Conservation (phyloP, 768 basidiomycete species). For the Russula sp. region DNA sequence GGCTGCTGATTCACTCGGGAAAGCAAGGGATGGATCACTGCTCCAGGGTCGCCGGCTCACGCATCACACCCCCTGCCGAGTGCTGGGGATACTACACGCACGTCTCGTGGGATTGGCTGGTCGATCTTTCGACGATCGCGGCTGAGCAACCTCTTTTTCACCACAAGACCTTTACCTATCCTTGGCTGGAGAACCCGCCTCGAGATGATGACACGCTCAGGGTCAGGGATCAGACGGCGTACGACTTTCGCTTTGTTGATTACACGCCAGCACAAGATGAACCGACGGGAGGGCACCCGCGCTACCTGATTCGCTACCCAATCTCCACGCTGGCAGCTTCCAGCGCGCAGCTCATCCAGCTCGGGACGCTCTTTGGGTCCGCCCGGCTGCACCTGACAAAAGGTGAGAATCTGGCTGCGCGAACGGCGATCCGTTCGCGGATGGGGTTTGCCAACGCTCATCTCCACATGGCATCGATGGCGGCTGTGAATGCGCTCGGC, state of each 20-base stretch:
- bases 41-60: constrained; percentile 27
- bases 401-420: constrained; percentile 35
- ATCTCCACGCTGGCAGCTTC: constrained; percentile 36
- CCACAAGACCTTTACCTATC: constrained; percentile 42
- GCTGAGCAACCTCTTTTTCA: constrained; percentile 38
- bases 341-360: constrained; percentile 47
- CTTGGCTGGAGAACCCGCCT: constrained; percentile 41
- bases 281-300: constrained; percentile 22
- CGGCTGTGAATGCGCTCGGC: constrained; percentile 34
- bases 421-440: constrained; percentile 39
- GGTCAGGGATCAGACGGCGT: constrained; percentile 48
- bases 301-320: constrained; percentile 37
- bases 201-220: constrained; percentile 36
- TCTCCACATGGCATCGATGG: constrained; percentile 37
- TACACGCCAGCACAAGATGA: constrained; percentile 10
- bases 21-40: constrained; percentile 52
- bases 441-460: constrained; percentile 53
- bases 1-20: constrained; percentile 31
- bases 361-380: constrained; percentile 75
- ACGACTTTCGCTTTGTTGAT: constrained; percentile 58
- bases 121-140: constrained; percentile 42
- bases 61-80: constrained; percentile 38
- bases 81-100: constrained; percentile 59
- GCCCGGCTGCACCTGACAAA: constrained; percentile 51
- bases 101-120: constrained; percentile 64